A percentile compares a stretch with the other conserved stretches of the same genome.
Conservation (phyloP, 371 early-diverging fungal genomes). For the Apophysomyces ossiformis region DNA sequence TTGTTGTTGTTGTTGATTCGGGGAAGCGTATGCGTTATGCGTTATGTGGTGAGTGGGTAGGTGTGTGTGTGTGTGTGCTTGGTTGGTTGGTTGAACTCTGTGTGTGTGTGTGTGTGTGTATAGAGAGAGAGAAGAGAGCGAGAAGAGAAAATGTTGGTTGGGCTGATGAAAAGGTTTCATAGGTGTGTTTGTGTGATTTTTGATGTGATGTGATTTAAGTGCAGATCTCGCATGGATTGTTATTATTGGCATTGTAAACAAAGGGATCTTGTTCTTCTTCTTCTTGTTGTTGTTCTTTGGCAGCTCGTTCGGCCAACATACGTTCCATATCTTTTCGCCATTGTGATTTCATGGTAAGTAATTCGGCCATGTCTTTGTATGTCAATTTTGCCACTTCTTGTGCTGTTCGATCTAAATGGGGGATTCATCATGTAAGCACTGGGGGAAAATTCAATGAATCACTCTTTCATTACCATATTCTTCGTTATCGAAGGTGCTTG, state of each 20-base stretch:
- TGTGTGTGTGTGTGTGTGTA: too few species aligned
- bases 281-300: slow-evolving; percentile 20
- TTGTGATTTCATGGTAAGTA: slow-evolving; percentile 51
- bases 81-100: too few species aligned
- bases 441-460: background rate
- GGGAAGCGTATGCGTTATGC: background rate
- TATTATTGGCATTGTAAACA: background rate
- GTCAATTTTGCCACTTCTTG: slow-evolving; percentile 57
- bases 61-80: too few species aligned
- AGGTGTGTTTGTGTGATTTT: too few species aligned
- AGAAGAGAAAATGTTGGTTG: too few species aligned
- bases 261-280: background rate
- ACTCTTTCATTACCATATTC: slow-evolving; percentile 1
- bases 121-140: too few species aligned
- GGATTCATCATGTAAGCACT: too few species aligned
- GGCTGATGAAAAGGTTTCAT: too few species aligned
- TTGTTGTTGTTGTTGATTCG: background rate
- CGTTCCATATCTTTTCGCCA: slow-evolving; percentile 52
- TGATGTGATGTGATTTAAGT: background rate
- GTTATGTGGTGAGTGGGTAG: too few species aligned
- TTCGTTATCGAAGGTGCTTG: slow-evolving; percentile 1
- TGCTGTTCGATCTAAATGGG: slow-evolving; percentile 45
- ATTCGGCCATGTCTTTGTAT: slow-evolving; percentile 52
- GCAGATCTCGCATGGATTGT: slow-evolving; percentile 4
- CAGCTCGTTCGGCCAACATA: slow-evolving; percentile 42